Conservation (phyloP, 2,329 filamentous ascomycete species). For the Trichoderma breve region DNA sequence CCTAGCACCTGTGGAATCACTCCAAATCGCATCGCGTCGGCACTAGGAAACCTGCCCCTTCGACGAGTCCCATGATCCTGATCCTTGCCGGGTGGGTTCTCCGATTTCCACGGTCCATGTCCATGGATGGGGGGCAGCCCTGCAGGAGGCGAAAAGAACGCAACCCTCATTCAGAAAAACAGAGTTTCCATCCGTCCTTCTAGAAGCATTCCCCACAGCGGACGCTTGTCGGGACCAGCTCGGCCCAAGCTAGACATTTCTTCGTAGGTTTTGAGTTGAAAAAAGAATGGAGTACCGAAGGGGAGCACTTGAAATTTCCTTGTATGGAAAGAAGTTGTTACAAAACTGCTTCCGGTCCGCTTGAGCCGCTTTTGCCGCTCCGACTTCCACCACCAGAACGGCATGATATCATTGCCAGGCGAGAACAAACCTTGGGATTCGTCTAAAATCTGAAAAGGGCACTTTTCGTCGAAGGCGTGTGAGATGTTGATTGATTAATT, state of each 20-base stretch:
- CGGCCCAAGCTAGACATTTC: neutral
- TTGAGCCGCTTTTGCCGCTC: neutral
- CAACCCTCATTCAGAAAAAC: neutral
- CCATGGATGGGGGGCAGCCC: neutral
- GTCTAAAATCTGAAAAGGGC: neutral
- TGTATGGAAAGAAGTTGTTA: neutral
- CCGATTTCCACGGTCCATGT: neutral
- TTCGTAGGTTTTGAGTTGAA: neutral
- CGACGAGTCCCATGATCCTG: slow-evolving; percentile 2
- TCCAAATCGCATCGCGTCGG: neutral
- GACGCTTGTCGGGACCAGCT: slow-evolving; percentile 13
- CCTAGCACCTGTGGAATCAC: neutral
- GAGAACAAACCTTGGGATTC: neutral
- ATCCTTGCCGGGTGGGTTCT: neutral
- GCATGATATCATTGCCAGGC: slow-evolving; percentile 2
- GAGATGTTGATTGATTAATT: neutral
- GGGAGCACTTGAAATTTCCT: neutral
- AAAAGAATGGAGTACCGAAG: neutral
- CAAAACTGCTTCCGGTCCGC: neutral
- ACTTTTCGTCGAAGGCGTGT: neutral
- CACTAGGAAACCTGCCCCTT: neutral
- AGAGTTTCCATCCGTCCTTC: slow-evolving; percentile 13
- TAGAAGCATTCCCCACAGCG: slow-evolving; percentile 17
- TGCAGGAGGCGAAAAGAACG: slow-evolving; percentile 9
- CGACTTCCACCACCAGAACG: neutral